Evolutionary conservation across 1,284 basidiomycete genomes (phyloP), one percentile per base, ranked within the genome.

Genomic region (Meira miltonrushii): DNA sequence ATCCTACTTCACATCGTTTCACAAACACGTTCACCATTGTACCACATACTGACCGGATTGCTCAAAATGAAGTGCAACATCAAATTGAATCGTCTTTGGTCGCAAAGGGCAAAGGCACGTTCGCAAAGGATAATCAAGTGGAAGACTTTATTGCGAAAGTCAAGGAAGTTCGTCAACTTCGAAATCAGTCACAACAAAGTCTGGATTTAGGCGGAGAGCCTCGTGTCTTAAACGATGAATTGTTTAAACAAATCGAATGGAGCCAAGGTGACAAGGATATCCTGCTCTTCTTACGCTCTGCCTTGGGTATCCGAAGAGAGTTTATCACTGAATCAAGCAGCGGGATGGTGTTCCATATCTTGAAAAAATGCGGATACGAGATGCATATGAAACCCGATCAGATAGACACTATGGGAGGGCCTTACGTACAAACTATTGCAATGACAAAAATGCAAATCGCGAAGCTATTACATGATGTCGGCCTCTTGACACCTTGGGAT

Each of bases 11-110:
- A 39, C 89, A 89, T 78, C 81, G 85, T 44, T 69, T 80, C 12
- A 82, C 81, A 2, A 85, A 86, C 53, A 80, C 72, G 0, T 92
- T 93, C 79, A 75, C 82, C 39, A 84, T 93, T 40, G 85, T 92
- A 2, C 88, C 89, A 1, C 78, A 80, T 33, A 79, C 80, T 0
- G 85, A 90, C 15, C 37, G 50, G 7, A 39, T 7, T 13, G 50
- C 50, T 2, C 13, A 33, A 25, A 17, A 23, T 25, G 23, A 2
- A 17, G 50, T 53, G 6, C 15, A 38, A 13, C 12, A 17, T 2
- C 37, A 33, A 5, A 33, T 53, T 15, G 6, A 53, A 23, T 25
- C n/a, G 8, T 25, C n/a, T 12, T 23, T 48, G 8, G 5, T 2
- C 8, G 12, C 2, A 2, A 48, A 21, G 5, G 17, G 21, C 12